A percentile compares a stretch with the other conserved stretches of the same genome.
These are phyloP conservation scores for Thyridium curvatum DNA, from an alignment of 2,329 filamentous ascomycete species.

Conservation along the genomic window DNA sequence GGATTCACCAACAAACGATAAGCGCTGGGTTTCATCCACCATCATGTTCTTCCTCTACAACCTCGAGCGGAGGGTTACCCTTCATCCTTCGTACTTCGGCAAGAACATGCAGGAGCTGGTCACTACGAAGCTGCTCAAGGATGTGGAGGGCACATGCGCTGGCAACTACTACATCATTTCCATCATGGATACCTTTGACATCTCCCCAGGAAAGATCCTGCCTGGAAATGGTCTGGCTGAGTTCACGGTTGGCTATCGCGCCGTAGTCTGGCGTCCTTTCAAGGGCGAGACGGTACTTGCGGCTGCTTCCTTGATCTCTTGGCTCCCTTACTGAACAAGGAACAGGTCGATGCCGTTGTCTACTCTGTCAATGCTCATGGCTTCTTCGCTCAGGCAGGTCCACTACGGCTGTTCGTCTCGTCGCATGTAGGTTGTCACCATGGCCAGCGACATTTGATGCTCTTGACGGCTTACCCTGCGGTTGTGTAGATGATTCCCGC, in stretches of 20 bases:
- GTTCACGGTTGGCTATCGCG: conserved; percentile 91
- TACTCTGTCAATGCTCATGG: conserved; percentile 86
- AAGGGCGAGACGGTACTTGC: conserved; percentile 83
- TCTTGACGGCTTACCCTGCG: conserved; percentile 2
- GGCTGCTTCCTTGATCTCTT: too few species aligned
- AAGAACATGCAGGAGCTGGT: conserved; percentile 90
- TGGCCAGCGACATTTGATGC: too few species aligned
- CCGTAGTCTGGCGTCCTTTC: conserved; percentile 96
- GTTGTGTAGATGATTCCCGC: conserved; percentile 71
- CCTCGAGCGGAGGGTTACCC: conserved; percentile 86
- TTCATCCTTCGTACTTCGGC: conserved; percentile 96
- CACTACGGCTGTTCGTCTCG: conserved; percentile 72
- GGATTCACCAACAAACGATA: background rate
- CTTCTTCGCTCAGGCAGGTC: conserved; percentile 82
- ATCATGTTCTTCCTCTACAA: conserved; percentile 98
- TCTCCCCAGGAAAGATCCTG: conserved; percentile 87
- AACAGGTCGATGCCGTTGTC: conserved; percentile 89
- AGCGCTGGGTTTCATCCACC: conserved; percentile 6
- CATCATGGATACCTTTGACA: conserved; percentile 94
- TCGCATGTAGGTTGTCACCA: conserved; percentile 59
- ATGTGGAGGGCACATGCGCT: conserved; percentile 92
- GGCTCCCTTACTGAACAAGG: too few species aligned
- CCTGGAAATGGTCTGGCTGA: conserved; percentile 88
- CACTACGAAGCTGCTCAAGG: conserved; percentile 79
- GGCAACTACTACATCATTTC: conserved; percentile 97